Evolutionary conservation across 768 basidiomycete species (phyloP).

Genomic region (Pholiota microspora): DNA sequence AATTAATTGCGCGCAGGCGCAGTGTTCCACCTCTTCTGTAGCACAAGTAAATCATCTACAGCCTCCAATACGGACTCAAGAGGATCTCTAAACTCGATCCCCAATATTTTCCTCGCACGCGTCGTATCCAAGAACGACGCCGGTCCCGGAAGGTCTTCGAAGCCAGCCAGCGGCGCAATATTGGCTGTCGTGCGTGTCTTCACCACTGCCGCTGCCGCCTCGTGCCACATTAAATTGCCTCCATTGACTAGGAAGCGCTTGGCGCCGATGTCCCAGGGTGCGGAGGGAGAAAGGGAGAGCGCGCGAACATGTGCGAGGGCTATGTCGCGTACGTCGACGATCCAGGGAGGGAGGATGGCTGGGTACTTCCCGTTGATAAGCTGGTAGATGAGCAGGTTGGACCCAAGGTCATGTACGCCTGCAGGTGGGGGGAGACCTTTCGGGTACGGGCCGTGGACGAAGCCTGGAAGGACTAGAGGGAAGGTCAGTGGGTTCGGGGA

Average conservation of each 20-base stretch:
- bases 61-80: background rate
- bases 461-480: conserved; percentile 28
- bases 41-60: background rate
- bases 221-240: conserved; percentile 25
- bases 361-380: conserved; percentile 22
- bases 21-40: background rate
- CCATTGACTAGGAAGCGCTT: conserved; percentile 28
- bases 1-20: background rate
- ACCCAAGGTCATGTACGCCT: conserved; percentile 18
- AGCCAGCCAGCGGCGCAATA: background rate
- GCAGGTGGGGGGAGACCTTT: conserved; percentile 25
- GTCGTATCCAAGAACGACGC: background rate
- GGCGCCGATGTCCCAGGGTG: conserved; percentile 12
- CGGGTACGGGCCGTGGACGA: conserved; percentile 34
- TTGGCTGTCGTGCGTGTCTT: conserved; percentile 5
- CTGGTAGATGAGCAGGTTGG: conserved; percentile 23
- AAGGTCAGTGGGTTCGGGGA: no score
- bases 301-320: conserved; percentile 29
- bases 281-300: conserved; percentile 19
- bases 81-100: background rate
- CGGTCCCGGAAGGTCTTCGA: background rate
- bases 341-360: conserved; percentile 17
- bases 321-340: conserved; percentile 32
- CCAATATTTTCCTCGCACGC: background rate
- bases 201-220: conserved; percentile 22